phyloP scores from a whole-genome alignment of 2,329 filamentous ascomycete species.

The Botryosphaeria dothidea region DNA sequence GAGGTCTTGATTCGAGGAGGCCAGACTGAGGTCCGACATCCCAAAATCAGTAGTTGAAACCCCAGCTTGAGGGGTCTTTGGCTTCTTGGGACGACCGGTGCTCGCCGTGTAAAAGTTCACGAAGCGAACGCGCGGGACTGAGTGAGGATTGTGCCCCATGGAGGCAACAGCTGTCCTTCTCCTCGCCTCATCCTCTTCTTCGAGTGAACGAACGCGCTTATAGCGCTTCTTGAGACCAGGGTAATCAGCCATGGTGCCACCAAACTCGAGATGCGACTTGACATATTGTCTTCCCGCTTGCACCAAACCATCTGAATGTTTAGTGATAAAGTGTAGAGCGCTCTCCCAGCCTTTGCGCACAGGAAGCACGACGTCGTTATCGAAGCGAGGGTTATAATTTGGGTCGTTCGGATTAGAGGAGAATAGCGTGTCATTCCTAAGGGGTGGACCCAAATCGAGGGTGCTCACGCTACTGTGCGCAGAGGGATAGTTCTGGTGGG shows the following conservation, averaged over 20 bases:
- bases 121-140: conserved; percentile 66
- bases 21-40: conserved; percentile 8
- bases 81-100: conserved; percentile 65
- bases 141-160: conserved; percentile 20
- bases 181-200: conserved; percentile 61
- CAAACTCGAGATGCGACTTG: conserved; percentile 80
- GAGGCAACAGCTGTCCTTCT: conserved; percentile 32
- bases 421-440: conserved; percentile 38
- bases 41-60: neutral
- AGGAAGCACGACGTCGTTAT: conserved; percentile 70
- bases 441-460: conserved; percentile 23
- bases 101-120: conserved; percentile 91
- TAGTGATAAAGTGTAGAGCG: conserved; percentile 75
- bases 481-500: conserved; percentile 11
- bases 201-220: conserved; percentile 66
- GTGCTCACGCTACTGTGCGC: conserved; percentile 17
- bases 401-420: conserved; percentile 50
- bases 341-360: conserved; percentile 69
- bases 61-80: conserved; percentile 41
- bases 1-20: conserved; percentile 1
- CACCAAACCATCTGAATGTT: conserved; percentile 73
- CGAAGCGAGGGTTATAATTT: conserved; percentile 73
- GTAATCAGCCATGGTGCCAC: conserved; percentile 77
- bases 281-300: conserved; percentile 73
- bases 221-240: conserved; percentile 70